These are phyloP conservation scores for Talaromyces sp. DNA, from an alignment of 2,329 filamentous ascomycete species.

Conservation along the genomic window DNA sequence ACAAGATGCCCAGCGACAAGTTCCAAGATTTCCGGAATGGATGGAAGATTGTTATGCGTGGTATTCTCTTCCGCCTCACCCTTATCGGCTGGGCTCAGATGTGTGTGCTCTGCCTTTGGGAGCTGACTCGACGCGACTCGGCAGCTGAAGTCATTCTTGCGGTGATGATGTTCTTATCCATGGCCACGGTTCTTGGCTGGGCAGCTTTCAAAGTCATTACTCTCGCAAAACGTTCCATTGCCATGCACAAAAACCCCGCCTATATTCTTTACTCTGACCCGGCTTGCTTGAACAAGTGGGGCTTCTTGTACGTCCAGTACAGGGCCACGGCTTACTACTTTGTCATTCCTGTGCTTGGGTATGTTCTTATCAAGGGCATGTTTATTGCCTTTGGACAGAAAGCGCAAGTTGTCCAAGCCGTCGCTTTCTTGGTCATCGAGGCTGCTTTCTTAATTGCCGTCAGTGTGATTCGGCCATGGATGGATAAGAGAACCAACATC, in stretches of 20 bases:
- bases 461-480: constrained; percentile 83
- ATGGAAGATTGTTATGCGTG: constrained; percentile 89
- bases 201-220: constrained; percentile 85
- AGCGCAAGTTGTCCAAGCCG: constrained; percentile 68
- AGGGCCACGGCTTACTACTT: constrained; percentile 95
- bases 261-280: constrained; percentile 97
- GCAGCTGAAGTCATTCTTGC: constrained; percentile 81
- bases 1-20: constrained; percentile 77
- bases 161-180: constrained; percentile 81
- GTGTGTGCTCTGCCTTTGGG: constrained; percentile 86
- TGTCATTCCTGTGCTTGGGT: constrained; percentile 73
- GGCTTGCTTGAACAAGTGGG: constrained; percentile 94
- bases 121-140: constrained; percentile 82
- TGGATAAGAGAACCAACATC: constrained; percentile 97
- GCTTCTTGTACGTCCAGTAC: constrained; percentile 96
- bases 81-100: constrained; percentile 91
- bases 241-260: constrained; percentile 91
- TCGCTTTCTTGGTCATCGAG: constrained; percentile 81
- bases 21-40: constrained; percentile 93
- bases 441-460: constrained; percentile 71
- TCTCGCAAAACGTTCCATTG: constrained; percentile 81
- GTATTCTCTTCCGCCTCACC: constrained; percentile 85
- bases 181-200: constrained; percentile 75
- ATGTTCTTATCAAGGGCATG: constrained; percentile 82
- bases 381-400: constrained; percentile 80